phyloP scores from a whole-genome alignment of 2,329 filamentous ascomycete species.

The Metarhizium brunneum region DNA sequence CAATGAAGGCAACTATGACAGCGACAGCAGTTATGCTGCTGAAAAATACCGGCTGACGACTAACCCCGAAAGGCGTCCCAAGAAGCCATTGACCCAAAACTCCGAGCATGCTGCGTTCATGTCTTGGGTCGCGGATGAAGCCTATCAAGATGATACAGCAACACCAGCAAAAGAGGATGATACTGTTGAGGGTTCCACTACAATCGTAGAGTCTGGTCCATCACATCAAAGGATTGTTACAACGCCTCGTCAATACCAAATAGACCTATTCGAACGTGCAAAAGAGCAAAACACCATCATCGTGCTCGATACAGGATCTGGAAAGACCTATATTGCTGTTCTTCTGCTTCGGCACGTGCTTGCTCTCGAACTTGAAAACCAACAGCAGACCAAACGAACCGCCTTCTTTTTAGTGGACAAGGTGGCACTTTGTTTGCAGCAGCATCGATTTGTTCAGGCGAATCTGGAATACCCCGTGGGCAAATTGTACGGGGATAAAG shows the following conservation, averaged over 20 bases:
- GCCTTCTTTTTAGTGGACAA: conserved; percentile 89
- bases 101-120: conserved; percentile 7
- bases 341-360: conserved; percentile 71
- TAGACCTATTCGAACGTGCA: conserved; percentile 82
- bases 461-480: conserved; percentile 72
- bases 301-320: conserved; percentile 88
- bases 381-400: conserved; percentile 46
- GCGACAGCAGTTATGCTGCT: neutral
- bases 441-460: conserved; percentile 68
- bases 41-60: neutral
- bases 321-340: conserved; percentile 93
- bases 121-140: conserved; percentile 4
- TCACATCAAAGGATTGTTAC: conserved; percentile 48
- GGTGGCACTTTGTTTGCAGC: conserved; percentile 83
- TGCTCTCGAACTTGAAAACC: conserved; percentile 61
- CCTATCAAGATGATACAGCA: neutral
- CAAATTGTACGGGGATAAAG: conserved; percentile 65
- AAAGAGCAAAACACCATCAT: conserved; percentile 83
- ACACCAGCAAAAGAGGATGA: neutral
- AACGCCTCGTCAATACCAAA: conserved; percentile 80
- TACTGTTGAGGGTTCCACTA: neutral
- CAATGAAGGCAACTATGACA: neutral
- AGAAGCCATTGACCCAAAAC: neutral
- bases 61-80: neutral
- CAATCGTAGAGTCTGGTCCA: neutral